Evolutionary conservation across 139 green algal species (phyloP), one percentile per base, ranked within the genome.

Genomic region (Cymbomonas tetramitiformis): DNA sequence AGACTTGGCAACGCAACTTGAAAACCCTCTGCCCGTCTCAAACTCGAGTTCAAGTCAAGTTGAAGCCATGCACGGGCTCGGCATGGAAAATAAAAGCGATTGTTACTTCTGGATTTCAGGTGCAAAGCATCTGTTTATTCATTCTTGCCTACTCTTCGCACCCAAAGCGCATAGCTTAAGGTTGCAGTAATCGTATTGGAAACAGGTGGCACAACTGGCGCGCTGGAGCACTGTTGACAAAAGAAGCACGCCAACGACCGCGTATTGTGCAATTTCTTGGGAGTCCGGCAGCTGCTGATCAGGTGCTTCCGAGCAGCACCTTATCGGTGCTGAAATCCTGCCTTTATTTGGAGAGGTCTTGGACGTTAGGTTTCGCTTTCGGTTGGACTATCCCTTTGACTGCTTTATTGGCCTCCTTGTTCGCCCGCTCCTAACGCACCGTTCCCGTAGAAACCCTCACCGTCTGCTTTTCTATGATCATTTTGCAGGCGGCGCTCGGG

Each of bases 231-330:
- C 63, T 58, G 92, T 5, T 85, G 95, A 65, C 98, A 99, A 80
- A 99, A 99, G 68, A 95, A 97, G 65, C n/a, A n/a, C n/a, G n/a
- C n/a, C 92, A 99, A 71, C 68, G 90, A 29, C 90, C 96, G 74
- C 63, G 92, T 3, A 89, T 98, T 26, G 90, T 99, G 24, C 75
- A 96, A 28, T 99, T 99, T 64, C 67, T 85, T 0, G 90, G 88
- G 46, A 94, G 81, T 65, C 89, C 91, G 1, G 72, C 97, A 30
- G 25, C 19, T 0, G 44, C 44, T 7, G 71, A 76, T 24, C n/a
- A 57, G 29, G 41, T n/a, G n/a, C n/a, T n/a, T n/a, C n/a, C n/a
- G n/a, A n/a, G n/a, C n/a, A n/a, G n/a, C n/a, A n/a, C n/a, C n/a
- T n/a, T 66, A 12, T 12, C 10, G 15, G 9, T 15, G n/a, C 10